phyloP scores from a whole-genome alignment of 169 alveolate genomes.

The Ichthyophthirius multifiliis region DNA sequence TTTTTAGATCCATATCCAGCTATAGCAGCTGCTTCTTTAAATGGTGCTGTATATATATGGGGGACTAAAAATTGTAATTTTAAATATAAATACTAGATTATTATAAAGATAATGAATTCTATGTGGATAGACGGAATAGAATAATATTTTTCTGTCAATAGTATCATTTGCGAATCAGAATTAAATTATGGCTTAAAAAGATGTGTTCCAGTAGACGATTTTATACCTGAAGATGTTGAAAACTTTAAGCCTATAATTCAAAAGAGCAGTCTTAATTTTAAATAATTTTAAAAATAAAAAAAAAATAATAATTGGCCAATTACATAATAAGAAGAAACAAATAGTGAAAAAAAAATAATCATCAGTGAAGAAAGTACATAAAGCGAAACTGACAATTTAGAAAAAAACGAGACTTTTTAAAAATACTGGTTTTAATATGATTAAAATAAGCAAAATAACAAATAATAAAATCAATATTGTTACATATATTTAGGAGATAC shows the following conservation, averaged over 20 bases:
- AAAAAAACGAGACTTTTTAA: slow-evolving; percentile 12
- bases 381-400: slow-evolving; percentile 25
- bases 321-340: not conserved
- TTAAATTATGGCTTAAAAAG: not conserved
- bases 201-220: not conserved
- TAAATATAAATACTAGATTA: slow-evolving; percentile 3
- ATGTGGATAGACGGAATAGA: not conserved
- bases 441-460: not conserved
- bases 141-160: not conserved
- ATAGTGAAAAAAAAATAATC: not conserved
- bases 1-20: slow-evolving; percentile 81
- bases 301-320: too few species aligned
- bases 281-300: not conserved
- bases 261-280: not conserved
- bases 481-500: slow-evolving; percentile 2
- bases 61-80: slow-evolving; percentile 33
- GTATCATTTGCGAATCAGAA: not conserved
- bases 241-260: not conserved
- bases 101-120: not conserved
- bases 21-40: slow-evolving; percentile 55
- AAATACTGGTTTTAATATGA: slow-evolving; percentile 7
- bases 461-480: not conserved
- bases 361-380: not conserved
- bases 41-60: slow-evolving; percentile 71
- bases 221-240: not conserved